A percentile compares a stretch with the other conserved stretches of the same genome.
Evolutionary conservation across 1,284 basidiomycete species (phyloP).

Genomic region (Omphalotus olearius): DNA sequence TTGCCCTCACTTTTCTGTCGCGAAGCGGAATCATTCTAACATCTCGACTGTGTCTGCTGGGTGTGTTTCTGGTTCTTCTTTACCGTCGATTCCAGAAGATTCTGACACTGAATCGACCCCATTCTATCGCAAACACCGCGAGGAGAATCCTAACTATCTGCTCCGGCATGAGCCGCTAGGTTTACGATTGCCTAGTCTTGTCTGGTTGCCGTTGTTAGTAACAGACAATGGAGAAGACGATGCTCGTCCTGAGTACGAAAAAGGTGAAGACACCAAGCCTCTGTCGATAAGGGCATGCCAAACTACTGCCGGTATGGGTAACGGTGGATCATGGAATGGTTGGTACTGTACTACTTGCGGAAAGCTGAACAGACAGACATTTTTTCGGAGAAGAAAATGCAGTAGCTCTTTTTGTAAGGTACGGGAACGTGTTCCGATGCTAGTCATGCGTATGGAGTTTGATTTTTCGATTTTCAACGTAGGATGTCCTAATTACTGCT

Average conservation of each 20-base stretch:
- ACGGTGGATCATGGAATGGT: conserved; percentile 24
- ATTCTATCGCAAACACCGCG: background rate
- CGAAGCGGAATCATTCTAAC: too few relatives aligned
- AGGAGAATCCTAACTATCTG: background rate
- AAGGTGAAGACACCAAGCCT: too few relatives aligned
- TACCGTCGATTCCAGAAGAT: background rate
- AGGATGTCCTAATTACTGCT: conserved; percentile 20
- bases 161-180: background rate
- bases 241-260: background rate
- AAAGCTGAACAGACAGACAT: conserved; percentile 35
- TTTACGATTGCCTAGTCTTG: conserved; percentile 16
- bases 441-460: background rate
- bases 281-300: too few relatives aligned
- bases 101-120: background rate
- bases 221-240: conserved; percentile 21
- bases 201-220: conserved; percentile 16
- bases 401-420: conserved; percentile 30
- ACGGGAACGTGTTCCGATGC: conserved; percentile 2
- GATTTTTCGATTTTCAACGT: background rate
- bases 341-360: conserved; percentile 40
- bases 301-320: background rate
- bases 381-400: conserved; percentile 36
- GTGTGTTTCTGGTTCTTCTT: background rate
- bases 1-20: too few relatives aligned
- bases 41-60: too few relatives aligned